Conservation (phyloP, 352 stramenopile species). For the Aphanomyces euteiches region DNA sequence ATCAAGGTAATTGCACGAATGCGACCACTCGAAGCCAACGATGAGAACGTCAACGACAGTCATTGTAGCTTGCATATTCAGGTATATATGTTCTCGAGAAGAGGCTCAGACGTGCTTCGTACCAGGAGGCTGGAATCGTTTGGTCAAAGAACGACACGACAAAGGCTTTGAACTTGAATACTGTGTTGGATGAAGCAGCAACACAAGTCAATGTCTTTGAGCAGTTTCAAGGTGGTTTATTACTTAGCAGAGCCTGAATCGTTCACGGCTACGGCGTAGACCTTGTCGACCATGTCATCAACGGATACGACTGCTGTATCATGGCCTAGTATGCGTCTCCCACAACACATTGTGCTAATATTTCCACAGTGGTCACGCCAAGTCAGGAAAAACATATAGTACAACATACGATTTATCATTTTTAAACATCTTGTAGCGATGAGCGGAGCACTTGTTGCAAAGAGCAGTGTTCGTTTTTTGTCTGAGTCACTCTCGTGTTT, state of each 20-base stretch:
- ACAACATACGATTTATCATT: not conserved
- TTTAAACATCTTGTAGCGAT: slow-evolving; percentile 11
- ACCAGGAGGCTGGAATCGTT: slow-evolving; percentile 13
- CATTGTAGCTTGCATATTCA: not conserved
- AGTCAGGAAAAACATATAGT: slow-evolving; percentile 29
- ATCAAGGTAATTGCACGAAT: not conserved
- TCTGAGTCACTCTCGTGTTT: no score
- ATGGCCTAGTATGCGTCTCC: slow-evolving; percentile 16
- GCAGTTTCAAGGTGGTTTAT: not conserved
- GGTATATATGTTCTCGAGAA: not conserved
- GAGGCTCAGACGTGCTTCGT: not conserved
- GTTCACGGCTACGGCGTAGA: slow-evolving; percentile 2
- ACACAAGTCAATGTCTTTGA: not conserved
- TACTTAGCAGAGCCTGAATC: not conserved
- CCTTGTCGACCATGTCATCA: not conserved
- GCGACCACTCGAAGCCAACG: not conserved
- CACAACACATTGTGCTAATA: not conserved
- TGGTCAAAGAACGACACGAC: slow-evolving; percentile 23
- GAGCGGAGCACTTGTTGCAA: not conserved
- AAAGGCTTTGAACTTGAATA: slow-evolving; percentile 16
- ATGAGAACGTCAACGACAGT: not conserved
- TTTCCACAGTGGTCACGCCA: slow-evolving; percentile 17
- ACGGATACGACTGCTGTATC: slow-evolving; percentile 21
- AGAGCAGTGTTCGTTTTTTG: not conserved
- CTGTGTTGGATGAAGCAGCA: not conserved